A percentile compares a stretch with the other conserved stretches of the same genome.
Evolutionary conservation across 2,329 filamentous ascomycete species (phyloP).

Genomic region (Tolypocladium capitatum): DNA sequence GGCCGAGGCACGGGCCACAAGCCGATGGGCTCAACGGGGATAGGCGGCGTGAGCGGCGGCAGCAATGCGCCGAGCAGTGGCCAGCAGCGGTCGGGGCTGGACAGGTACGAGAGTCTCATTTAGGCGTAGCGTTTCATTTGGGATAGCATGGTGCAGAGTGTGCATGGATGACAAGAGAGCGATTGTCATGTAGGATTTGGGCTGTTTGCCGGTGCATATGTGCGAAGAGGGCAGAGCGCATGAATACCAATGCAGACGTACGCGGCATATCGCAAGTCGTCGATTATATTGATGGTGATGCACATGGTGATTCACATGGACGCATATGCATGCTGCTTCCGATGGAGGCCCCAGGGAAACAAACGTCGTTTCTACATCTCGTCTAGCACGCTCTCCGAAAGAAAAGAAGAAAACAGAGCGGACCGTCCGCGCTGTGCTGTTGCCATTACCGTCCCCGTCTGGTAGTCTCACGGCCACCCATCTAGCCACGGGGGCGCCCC

Average conservation of each 20-base stretch:
- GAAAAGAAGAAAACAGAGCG: neutral
- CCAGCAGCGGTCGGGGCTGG: constrained; percentile 39
- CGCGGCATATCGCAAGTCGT: neutral
- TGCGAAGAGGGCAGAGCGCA: neutral
- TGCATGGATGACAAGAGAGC: neutral
- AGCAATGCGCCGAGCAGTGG: constrained; percentile 12
- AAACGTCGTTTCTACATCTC: neutral
- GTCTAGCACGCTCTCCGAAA: neutral
- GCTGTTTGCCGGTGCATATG: neutral
- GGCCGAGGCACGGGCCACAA: constrained; percentile 6
- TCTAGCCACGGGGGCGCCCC: neutral
- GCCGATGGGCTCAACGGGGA: constrained; percentile 6
- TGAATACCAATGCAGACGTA: neutral
- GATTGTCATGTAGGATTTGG: neutral
- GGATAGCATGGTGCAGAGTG: neutral
- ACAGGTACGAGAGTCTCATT: constrained; percentile 56
- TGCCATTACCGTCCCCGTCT: neutral
- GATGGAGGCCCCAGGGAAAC: neutral
- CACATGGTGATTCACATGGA: neutral
- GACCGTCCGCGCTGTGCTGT: neutral
- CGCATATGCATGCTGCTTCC: neutral
- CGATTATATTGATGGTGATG: neutral
- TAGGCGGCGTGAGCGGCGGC: constrained; percentile 13
- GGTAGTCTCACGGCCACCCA: neutral
- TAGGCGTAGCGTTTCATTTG: constrained; percentile 16